Conservation (phyloP, 2,329 filamentous ascomycete species). For the Ophiostoma fasciatum region DNA sequence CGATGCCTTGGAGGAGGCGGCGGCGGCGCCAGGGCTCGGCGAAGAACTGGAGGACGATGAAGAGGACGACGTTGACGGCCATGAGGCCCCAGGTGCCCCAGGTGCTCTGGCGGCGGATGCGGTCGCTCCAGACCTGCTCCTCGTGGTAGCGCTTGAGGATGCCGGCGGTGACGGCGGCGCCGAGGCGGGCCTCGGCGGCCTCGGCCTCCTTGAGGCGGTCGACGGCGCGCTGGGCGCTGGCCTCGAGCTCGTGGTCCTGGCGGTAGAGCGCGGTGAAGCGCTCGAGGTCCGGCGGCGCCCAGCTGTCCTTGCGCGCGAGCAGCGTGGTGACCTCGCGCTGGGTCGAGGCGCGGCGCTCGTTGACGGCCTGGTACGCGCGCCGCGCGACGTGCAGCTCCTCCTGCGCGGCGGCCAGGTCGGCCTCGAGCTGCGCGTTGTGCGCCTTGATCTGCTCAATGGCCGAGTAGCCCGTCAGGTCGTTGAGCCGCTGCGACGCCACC, state of each 20-base stretch:
- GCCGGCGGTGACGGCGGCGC: slow-evolving; percentile 59
- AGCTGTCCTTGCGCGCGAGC: slow-evolving; percentile 84
- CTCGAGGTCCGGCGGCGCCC: slow-evolving; percentile 77
- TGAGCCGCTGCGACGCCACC: slow-evolving; percentile 73
- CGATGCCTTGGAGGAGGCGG: slow-evolving; percentile 68
- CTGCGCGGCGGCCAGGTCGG: slow-evolving; percentile 43
- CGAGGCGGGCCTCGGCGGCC: slow-evolving; percentile 61
- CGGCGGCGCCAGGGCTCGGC: slow-evolving; percentile 84
- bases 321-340: slow-evolving; percentile 93
- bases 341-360: slow-evolving; percentile 67
- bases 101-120: slow-evolving; percentile 87
- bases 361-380: slow-evolving; percentile 65
- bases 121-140: slow-evolving; percentile 98
- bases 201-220: slow-evolving; percentile 62
- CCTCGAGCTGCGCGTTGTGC: slow-evolving; percentile 56
- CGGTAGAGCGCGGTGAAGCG: slow-evolving; percentile 88
- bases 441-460: slow-evolving; percentile 75
- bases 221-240: slow-evolving; percentile 59
- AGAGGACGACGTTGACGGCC: slow-evolving; percentile 86
- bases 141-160: slow-evolving; percentile 93
- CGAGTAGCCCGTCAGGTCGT: slow-evolving; percentile 87
- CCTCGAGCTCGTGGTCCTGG: slow-evolving; percentile 84
- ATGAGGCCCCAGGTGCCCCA: slow-evolving; percentile 98
- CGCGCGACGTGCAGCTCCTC: slow-evolving; percentile 56
- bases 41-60: slow-evolving; percentile 73